Base-by-base conservation (phyloP, 768 basidiomycete species). In the Multifurca ochricompacta region DNA sequence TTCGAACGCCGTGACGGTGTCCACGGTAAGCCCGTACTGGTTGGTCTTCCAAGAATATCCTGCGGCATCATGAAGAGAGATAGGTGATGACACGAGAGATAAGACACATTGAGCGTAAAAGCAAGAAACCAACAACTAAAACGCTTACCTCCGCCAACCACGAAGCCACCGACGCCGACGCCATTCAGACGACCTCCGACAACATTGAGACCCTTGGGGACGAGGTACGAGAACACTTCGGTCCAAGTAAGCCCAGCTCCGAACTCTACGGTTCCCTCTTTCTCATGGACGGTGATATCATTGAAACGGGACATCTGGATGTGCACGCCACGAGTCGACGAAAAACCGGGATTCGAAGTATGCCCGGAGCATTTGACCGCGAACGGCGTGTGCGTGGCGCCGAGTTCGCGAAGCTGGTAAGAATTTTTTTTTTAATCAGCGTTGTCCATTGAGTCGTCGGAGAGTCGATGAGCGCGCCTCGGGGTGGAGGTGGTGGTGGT, bases 231-330 rank as follows among this genome's bases (percentile, higher is more conserved):
- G 25, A 64, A 65, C 6, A 64, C 59, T 11, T 64, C 58, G 30
- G 62, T 62, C 64, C 64, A 65, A 3, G 56, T 59, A n/a, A 59
- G 48, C 11, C n/a, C 64, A 14, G 63, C 50, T 7, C 61, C 58
- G 16, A 62, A 37, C 3, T 54, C 53, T 7, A 56, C 60, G 4
- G 59, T 56, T 11, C 25, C 11, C 2, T n/a, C n/a, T n/a, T n/a
- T n/a, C n/a, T n/a, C n/a, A 18, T 37, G 7, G 16, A 48, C 4
- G 4, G 13, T 25, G n/a, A 51, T 43, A 3, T 43, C 25, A 0
- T 11, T 43, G 23, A 51, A 51, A 11, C 32, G 31, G 11, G n/a
- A 16, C 51, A 51, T 51, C 10, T 31, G 43, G 21, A 51, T 36
- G 3, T 42, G 31, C 6, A 51, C 41, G 23, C 51, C 51, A 7